A percentile compares a stretch with the other conserved stretches of the same genome.
These are phyloP conservation scores for Lodderomyces parapsilosis DNA, from an alignment of 1,139 yeast species.

Conservation along the genomic window DNA sequence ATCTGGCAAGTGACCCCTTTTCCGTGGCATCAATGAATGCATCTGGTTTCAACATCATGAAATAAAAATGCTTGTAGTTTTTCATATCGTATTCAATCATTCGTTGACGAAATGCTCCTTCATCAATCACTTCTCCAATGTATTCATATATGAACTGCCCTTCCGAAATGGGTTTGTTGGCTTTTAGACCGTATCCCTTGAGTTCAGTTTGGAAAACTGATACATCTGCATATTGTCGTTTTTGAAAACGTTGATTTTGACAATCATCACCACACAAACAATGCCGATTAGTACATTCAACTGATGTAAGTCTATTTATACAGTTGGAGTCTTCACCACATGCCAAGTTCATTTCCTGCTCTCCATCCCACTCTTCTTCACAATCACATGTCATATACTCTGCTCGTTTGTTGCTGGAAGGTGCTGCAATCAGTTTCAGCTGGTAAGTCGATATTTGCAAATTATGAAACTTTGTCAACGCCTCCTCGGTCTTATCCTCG, in stretches of 20 bases:
- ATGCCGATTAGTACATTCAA: slow-evolving; percentile 80
- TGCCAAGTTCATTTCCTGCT: slow-evolving; percentile 50
- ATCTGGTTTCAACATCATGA: slow-evolving; percentile 94
- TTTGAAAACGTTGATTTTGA: slow-evolving; percentile 85
- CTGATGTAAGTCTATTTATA: slow-evolving; percentile 86
- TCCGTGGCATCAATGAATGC: slow-evolving; percentile 93
- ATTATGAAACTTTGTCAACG: slow-evolving; percentile 54
- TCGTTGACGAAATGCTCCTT: slow-evolving; percentile 64
- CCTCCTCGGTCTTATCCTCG: slow-evolving; percentile 71
- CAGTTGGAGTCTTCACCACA: slow-evolving; percentile 89
- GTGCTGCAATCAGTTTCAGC: slow-evolving; percentile 62
- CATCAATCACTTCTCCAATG: slow-evolving; percentile 90
- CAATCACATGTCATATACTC: slow-evolving; percentile 94
- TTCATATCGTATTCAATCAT: slow-evolving; percentile 70
- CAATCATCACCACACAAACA: slow-evolving; percentile 78
- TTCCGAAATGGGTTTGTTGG: slow-evolving; percentile 55
- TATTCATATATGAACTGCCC: slow-evolving; percentile 83
- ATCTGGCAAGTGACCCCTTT: slow-evolving; percentile 84
- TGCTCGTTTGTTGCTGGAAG: slow-evolving; percentile 25
- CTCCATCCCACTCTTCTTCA: slow-evolving; percentile 44
- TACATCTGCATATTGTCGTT: slow-evolving; percentile 65
- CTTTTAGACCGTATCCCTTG: slow-evolving; percentile 90
- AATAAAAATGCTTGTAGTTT: slow-evolving; percentile 84
- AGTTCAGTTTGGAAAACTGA: slow-evolving; percentile 76
- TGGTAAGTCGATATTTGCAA: slow-evolving; percentile 62